These are phyloP conservation scores for Ophiostoma populinum DNA, from an alignment of 2,329 filamentous ascomycete genomes.

Conservation along the genomic window DNA sequence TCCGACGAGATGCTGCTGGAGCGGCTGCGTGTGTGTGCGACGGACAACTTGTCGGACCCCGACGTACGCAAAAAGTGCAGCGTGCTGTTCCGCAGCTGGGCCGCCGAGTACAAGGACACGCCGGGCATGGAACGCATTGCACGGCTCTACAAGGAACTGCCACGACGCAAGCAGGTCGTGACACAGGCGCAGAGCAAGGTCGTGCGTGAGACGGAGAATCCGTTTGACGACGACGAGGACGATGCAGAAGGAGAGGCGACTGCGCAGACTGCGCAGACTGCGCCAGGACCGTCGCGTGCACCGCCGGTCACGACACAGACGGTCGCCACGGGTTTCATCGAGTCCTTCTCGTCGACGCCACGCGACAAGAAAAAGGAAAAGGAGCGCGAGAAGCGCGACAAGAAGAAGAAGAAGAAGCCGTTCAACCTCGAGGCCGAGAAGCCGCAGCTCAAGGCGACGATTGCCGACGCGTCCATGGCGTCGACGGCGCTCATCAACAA, in stretches of 20 bases:
- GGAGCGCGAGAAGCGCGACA: constrained; percentile 29
- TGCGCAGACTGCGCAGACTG: constrained; percentile 9
- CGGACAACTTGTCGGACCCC: constrained; percentile 66
- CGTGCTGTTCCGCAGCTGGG: constrained; percentile 75
- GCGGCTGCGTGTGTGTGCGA: constrained; percentile 72
- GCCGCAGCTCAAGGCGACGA: constrained; percentile 68
- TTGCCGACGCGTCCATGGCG: constrained; percentile 76
- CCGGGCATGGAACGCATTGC: constrained; percentile 67
- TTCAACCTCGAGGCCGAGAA: constrained; percentile 84
- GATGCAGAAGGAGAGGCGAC: constrained; percentile 26
- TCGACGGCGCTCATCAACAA: constrained; percentile 82
- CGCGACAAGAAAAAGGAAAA: constrained; percentile 21
- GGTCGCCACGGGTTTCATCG: constrained; percentile 15
- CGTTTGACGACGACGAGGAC: constrained; percentile 50
- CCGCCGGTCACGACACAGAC: constrained; percentile 7
- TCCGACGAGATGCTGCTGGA: constrained; percentile 85
- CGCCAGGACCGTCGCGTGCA: neutral
- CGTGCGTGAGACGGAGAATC: constrained; percentile 61
- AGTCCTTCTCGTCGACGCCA: constrained; percentile 24
- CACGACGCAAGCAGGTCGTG: constrained; percentile 50
- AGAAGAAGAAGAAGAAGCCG: constrained; percentile 40
- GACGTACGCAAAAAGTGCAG: constrained; percentile 81
- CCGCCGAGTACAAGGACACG: constrained; percentile 60
- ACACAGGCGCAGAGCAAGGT: constrained; percentile 70
- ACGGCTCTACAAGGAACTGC: constrained; percentile 57